Evolutionary conservation across 225 moss, liverwort and hornwort genomes (phyloP).

Genomic region (Physcomitrellopsis africana): DNA sequence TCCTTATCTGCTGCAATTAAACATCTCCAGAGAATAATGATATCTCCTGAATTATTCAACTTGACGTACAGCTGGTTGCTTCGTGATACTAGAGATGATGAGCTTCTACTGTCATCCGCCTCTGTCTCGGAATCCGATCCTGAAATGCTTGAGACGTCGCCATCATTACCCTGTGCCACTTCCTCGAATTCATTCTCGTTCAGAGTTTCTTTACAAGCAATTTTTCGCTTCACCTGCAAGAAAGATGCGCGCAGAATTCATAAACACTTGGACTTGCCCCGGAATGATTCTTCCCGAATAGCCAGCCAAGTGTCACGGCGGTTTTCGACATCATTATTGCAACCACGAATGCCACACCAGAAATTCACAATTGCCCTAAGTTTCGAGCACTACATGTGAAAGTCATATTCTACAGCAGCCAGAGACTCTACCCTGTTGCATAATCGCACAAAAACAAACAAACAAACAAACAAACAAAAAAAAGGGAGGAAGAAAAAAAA

Average conservation of each 20-base stretch:
- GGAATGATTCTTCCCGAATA: slow-evolving; percentile 7
- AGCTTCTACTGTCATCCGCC: slow-evolving; percentile 45
- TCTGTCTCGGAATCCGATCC: slow-evolving; percentile 90
- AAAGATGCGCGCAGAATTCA: slow-evolving; percentile 17
- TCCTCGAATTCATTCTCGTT: slow-evolving; percentile 88
- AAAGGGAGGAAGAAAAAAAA: neutral
- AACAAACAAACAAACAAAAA: neutral
- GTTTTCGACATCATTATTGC: neutral
- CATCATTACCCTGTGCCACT: slow-evolving; percentile 72
- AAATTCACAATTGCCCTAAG: slow-evolving; percentile 10
- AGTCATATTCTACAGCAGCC: neutral
- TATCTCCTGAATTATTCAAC: slow-evolving; percentile 50
- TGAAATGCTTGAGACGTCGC: slow-evolving; percentile 94
- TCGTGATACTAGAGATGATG: slow-evolving; percentile 50
- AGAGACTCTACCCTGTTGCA: neutral
- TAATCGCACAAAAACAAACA: neutral
- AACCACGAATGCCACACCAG: neutral
- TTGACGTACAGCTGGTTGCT: slow-evolving; percentile 66
- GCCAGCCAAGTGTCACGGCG: neutral
- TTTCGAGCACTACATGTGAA: neutral
- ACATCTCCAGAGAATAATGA: slow-evolving; percentile 74
- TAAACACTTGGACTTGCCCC: slow-evolving; percentile 6
- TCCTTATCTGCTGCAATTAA: slow-evolving; percentile 77
- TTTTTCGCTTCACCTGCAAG: slow-evolving; percentile 83
- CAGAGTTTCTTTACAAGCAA: slow-evolving; percentile 77